phyloP scores from a whole-genome alignment of 2,329 filamentous ascomycete genomes.

The Fusarium verrucosum region DNA sequence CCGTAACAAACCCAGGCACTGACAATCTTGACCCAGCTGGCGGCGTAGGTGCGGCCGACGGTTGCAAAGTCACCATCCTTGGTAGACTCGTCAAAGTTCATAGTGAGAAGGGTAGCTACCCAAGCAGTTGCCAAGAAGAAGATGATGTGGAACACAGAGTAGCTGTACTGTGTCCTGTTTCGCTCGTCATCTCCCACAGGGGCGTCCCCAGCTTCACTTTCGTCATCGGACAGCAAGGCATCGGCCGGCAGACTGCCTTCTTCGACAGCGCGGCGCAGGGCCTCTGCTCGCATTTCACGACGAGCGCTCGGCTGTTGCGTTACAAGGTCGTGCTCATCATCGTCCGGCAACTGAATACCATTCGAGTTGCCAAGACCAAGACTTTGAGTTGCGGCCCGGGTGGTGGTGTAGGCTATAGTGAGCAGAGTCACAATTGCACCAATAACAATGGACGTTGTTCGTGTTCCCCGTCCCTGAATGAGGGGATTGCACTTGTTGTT shows the following conservation, averaged over 20 bases:
- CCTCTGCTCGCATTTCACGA: conserved; percentile 92
- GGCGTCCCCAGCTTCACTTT: conserved; percentile 70
- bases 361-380: conserved; percentile 69
- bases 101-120: conserved; percentile 87
- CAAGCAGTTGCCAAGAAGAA: conserved; percentile 96
- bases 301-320: conserved; percentile 82
- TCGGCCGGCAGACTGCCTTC: conserved; percentile 92
- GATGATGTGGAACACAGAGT: conserved; percentile 94
- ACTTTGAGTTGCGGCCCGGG: conserved; percentile 91
- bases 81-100: conserved; percentile 74
- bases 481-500: conserved; percentile 96
- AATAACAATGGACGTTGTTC: conserved; percentile 89
- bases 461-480: conserved; percentile 82
- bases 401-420: conserved; percentile 97
- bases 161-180: conserved; percentile 91
- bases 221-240: conserved; percentile 79
- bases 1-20: conserved; percentile 96
- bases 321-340: conserved; percentile 88
- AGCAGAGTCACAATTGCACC: conserved; percentile 96
- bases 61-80: conserved; percentile 81
- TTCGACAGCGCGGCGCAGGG: conserved; percentile 89
- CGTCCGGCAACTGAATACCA: conserved; percentile 68
- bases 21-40: conserved; percentile 99
- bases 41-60: conserved; percentile 94
- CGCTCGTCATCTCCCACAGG: conserved; percentile 86